Evolutionary conservation across 164 flowering plant species (phyloP), one percentile per base, ranked within the genome.

Genomic region (Nelumbo lutea): DNA sequence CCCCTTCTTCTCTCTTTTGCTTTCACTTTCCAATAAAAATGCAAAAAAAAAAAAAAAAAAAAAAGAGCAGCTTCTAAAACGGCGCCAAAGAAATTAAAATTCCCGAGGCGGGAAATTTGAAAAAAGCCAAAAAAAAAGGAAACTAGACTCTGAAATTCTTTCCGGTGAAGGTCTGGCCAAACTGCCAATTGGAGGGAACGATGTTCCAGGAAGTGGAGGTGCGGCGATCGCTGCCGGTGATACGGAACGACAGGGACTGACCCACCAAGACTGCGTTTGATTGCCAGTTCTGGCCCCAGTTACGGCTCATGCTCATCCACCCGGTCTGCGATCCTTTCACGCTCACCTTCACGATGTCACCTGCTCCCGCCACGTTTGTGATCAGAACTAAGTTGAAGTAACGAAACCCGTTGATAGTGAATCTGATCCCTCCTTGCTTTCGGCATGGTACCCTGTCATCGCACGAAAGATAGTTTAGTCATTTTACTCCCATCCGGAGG

Each of bases 281-380:
- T 59, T 89, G 90, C 95, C 95, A 89, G 74, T 89, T 89, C 74
- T 89, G 96, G 62, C 96, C 96, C 96, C 96, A 89, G 72, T 89
- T 89, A 0, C 89, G 73, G 77, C 86, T 87, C 92, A 89, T 56
- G 63, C 75, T 68, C 84, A 90, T 83, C 96, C 96, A 90, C 6
- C 80, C 89, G 0, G 93, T 88, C 44, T 59, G 78, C 0, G 85
- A 52, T 0, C 96, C 96, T 62, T 88, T 90, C 43, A 90, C 79
- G 76, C 86, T 79, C 6, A 71, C 90, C 58, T 58, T 72, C 60
- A 70, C 76, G 27, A 90, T 80, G 62, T 90, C 84, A 1, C 96
- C 96, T 40, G 93, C 91, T 9, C 96, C 96, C 8, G 91, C 96
- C 0, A 90, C 96, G 83, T 90, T 90, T 47, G 86, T 73, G 63